These are phyloP conservation scores for Venturia pyrina DNA, from an alignment of 2,329 filamentous ascomycete genomes.

Conservation along the genomic window DNA sequence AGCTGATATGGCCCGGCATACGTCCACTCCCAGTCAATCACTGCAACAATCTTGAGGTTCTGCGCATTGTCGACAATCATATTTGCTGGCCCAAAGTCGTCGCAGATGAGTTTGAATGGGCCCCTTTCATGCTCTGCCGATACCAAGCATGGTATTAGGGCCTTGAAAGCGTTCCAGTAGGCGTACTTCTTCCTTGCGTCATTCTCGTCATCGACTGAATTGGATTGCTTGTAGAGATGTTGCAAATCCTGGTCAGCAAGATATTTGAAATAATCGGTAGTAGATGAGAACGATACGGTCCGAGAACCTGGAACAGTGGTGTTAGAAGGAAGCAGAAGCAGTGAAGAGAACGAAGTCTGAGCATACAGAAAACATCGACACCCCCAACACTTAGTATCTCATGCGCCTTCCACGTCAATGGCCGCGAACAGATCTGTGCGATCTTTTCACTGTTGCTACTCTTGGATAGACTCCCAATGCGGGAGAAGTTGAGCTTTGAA, in stretches of 20 bases:
- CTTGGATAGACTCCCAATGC: no score
- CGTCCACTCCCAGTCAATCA: neutral
- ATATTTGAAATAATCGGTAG: neutral
- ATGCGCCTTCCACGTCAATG: no score
- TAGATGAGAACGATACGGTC: neutral
- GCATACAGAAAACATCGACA: no score
- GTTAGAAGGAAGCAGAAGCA: neutral
- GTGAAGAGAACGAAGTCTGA: neutral
- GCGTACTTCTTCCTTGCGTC: neutral
- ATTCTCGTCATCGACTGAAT: neutral
- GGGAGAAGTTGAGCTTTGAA: no score
- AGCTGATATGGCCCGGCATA: neutral
- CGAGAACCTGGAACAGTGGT: neutral
- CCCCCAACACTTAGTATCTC: no score
- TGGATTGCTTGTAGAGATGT: neutral
- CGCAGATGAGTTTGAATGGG: neutral
- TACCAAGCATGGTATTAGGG: neutral
- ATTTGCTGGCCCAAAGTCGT: neutral
- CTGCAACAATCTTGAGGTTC: neutral
- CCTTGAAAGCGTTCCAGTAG: neutral
- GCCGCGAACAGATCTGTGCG: no score
- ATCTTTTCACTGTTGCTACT: no score
- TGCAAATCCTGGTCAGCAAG: neutral
- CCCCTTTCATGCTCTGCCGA: neutral
- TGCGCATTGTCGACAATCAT: neutral